Percentiles rank a stretch among this genome's conserved stretches.
Evolutionary conservation across 2,329 filamentous ascomycete species (phyloP).

Genomic region (Calonectria pseudoturangicola): DNA sequence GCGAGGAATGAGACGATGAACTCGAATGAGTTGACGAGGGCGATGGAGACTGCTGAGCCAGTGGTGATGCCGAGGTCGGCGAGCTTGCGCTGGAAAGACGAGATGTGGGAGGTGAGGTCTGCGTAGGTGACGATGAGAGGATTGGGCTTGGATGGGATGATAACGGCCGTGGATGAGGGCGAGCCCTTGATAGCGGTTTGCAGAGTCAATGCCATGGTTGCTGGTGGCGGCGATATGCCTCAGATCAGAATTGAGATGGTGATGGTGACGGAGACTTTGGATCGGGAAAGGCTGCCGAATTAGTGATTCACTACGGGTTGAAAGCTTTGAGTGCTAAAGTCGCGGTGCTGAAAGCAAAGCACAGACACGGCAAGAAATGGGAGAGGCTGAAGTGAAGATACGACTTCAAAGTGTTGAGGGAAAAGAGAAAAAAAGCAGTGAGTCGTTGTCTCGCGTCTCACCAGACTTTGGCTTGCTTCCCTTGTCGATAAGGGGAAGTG

Average conservation of each 20-base stretch:
- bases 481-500: constrained; percentile 48
- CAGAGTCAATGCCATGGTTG: constrained; percentile 66
- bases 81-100: constrained; percentile 84
- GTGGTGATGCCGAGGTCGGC: constrained; percentile 83
- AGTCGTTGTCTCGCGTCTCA: constrained; percentile 30
- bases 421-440: constrained; percentile 25
- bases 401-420: constrained; percentile 14
- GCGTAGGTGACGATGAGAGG: constrained; percentile 82
- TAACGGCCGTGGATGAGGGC: constrained; percentile 75
- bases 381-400: constrained; percentile 18
- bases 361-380: constrained; percentile 11
- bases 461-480: constrained; percentile 19
- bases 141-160: constrained; percentile 79
- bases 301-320: background rate
- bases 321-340: background rate
- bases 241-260: constrained; percentile 15
- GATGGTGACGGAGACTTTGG: constrained; percentile 21
- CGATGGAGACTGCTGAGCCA: constrained; percentile 85
- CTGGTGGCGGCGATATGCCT: constrained; percentile 23
- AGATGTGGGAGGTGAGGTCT: constrained; percentile 79
- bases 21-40: constrained; percentile 88
- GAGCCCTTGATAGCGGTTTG: constrained; percentile 70
- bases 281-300: constrained; percentile 13
- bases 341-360: background rate
- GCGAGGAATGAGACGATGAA: constrained; percentile 92